Evolutionary conservation across 1,139 yeast genomes (phyloP), one percentile per base, ranked within the genome.

Genomic region (Suhomyces bribrorum): DNA sequence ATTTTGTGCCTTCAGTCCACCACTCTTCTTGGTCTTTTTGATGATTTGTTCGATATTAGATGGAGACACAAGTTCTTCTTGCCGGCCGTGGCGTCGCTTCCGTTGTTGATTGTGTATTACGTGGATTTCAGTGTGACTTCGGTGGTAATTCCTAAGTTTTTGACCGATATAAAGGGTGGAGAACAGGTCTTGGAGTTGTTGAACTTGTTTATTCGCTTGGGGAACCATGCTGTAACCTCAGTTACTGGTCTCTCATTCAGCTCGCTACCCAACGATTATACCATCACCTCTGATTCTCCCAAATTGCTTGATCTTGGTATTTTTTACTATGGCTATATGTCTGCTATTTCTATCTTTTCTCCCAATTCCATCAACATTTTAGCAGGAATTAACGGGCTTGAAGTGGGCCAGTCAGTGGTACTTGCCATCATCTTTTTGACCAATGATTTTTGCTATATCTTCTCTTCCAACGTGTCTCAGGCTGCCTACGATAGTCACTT

Each of bases 11-110:
- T 92, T 34, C 90, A 88, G 61, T 80, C 90, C 48, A 90, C 94
- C 59, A 76, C 89, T 13, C 66, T 94, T 37, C 70, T 92, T 35
- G 99, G 99, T 0, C 74, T 92, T 18, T 86, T 95, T 37, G 99
- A 92, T 60, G 99, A 92, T 63, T 70, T 92, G 52, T 92, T 92
- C 57, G 98, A 92, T 61, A 82, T 92, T 45, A 77, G 96, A 49
- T 92, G 99, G 99, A 75, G 99, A 57, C 96, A 92, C 66, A 92
- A 92, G 69, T 88, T 92, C 64, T 88, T 92, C 56, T 61, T 92
- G 49, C 99, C 99, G 0, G 96, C 96, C 0, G 80, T 94, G 40
- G 96, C 97, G 0, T 83, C 96, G 1, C 81, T 92, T 35, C 99
- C 99, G 4, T 71, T 94, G 52, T 71, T 92, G 44, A 80, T 92